Base-by-base conservation (phyloP, 176 grass and related monocot genomes). In the Olyra latifolia region DNA sequence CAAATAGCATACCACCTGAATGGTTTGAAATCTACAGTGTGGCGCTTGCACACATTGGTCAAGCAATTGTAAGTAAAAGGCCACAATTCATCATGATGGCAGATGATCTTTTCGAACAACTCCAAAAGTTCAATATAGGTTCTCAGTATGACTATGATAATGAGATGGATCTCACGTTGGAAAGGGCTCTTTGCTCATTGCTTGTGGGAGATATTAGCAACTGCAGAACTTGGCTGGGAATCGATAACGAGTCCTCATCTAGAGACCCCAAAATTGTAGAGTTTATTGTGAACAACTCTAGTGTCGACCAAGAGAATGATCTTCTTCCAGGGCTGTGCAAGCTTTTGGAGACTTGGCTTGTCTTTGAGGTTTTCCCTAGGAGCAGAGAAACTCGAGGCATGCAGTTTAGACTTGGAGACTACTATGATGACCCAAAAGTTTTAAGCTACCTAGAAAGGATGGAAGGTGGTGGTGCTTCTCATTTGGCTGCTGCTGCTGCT, bases 311-410 rank as follows among this genome's bases (percentile, higher is more conserved):
- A 62, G 91, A 91, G 75, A 53, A 84, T 28, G 96, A 93, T 84
- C 79, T 95, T 74, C 93, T 99, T 82, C 90, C 92, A 48, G 92
- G 96, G 50, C 72, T 99, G 63, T 99, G 96, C 84, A 99, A 93
- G 71, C 81, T 99, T 57, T 84, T 99, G 72, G 96, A 99, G 86
- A 88, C 74, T 58, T 99, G 96, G 96, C 86, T 99, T 71, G 50
- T 93, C 42, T 84, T 88, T 4, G 90, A 93, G 84, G 92, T 93
- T 82, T 91, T 99, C 44, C 96, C 92, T 62, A 91, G 92, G 88
- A 89, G 82, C 73, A 99, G 96, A 86, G 92, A 99, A 86, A 95
- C 90, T 75, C 88, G 63, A 39, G 92, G 82, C 47, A 72, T 95
- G 57, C 74, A 91, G 48, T 99, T 99, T 54, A 92, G 75, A 35